Evolutionary conservation across 352 stramenopile species (phyloP).

Genomic region (Peronospora belbahrii): DNA sequence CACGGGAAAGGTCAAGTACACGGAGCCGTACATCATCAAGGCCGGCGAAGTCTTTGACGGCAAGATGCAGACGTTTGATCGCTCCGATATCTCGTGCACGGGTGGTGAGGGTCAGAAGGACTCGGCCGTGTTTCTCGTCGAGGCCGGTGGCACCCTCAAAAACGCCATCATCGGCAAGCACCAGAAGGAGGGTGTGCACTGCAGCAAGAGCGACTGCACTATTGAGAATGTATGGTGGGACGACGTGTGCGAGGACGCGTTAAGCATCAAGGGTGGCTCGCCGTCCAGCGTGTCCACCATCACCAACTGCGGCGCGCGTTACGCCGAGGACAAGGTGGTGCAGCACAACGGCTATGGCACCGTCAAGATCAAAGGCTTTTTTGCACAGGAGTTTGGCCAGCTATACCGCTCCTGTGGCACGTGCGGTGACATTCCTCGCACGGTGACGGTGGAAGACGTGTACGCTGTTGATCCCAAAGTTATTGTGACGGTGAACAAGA

Average conservation of each 20-base stretch:
- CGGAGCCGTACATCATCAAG: too few species aligned
- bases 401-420: slow-evolving; percentile 22
- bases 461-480: slow-evolving; percentile 23
- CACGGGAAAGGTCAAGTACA: too few species aligned
- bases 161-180: slow-evolving; percentile 18
- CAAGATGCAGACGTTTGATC: slow-evolving; percentile 55
- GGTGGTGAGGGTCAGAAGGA: slow-evolving; percentile 19
- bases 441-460: slow-evolving; percentile 29
- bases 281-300: too few species aligned
- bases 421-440: slow-evolving; percentile 24
- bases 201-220: slow-evolving; percentile 9
- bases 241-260: slow-evolving; percentile 20
- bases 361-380: too few species aligned
- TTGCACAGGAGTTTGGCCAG: slow-evolving; percentile 4
- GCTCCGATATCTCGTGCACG: slow-evolving; percentile 33
- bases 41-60: too few species aligned
- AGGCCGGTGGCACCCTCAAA: slow-evolving; percentile 17
- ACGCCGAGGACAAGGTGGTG: too few species aligned
- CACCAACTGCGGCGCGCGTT: too few species aligned
- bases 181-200: slow-evolving; percentile 13
- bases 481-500: slow-evolving; percentile 35
- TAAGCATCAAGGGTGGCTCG: too few species aligned
- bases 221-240: slow-evolving; percentile 24
- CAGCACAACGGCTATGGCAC: too few species aligned
- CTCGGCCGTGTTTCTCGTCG: slow-evolving; percentile 32